These are phyloP conservation scores for Russula emetica DNA, from an alignment of 768 basidiomycete genomes.

Conservation along the genomic window DNA sequence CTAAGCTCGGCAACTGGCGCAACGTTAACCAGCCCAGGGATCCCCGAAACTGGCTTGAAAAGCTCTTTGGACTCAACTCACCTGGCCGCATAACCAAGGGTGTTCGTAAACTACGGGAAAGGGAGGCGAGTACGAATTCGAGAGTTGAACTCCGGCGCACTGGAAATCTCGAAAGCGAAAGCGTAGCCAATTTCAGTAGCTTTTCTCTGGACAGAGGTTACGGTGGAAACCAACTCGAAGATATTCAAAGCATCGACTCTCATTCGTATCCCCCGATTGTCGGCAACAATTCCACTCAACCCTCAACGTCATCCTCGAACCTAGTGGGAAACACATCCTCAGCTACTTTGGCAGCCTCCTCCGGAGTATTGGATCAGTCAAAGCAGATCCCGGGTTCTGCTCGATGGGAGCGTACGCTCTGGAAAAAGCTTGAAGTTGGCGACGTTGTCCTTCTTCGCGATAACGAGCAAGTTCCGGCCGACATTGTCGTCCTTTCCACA, in stretches of 20 bases:
- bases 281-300: conserved; percentile 18
- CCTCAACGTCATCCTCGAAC: conserved; percentile 17
- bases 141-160: conserved; percentile 55
- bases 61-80: conserved; percentile 59
- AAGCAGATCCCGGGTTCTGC: conserved; percentile 65
- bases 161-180: conserved; percentile 30
- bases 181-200: conserved; percentile 36
- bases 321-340: conserved; percentile 9
- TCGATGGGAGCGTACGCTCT: conserved; percentile 90
- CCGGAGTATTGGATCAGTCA: conserved; percentile 80
- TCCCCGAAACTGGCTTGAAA: conserved; percentile 70
- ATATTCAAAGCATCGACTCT: conserved; percentile 35
- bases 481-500: conserved; percentile 88
- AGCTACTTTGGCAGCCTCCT: conserved; percentile 16
- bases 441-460: conserved; percentile 87
- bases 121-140: conserved; percentile 65
- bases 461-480: conserved; percentile 95
- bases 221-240: conserved; percentile 31
- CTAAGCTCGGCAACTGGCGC: conserved; percentile 81
- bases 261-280: conserved; percentile 30
- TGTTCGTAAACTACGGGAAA: conserved; percentile 76
- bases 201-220: conserved; percentile 21
- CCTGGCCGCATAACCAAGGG: conserved; percentile 81
- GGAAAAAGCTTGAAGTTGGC: conserved; percentile 99
- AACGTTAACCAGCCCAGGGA: conserved; percentile 87